A percentile compares a stretch with the other conserved stretches of the same genome.
Conservation (phyloP, 345 rosid genomes). For the Durio zibethinus region DNA sequence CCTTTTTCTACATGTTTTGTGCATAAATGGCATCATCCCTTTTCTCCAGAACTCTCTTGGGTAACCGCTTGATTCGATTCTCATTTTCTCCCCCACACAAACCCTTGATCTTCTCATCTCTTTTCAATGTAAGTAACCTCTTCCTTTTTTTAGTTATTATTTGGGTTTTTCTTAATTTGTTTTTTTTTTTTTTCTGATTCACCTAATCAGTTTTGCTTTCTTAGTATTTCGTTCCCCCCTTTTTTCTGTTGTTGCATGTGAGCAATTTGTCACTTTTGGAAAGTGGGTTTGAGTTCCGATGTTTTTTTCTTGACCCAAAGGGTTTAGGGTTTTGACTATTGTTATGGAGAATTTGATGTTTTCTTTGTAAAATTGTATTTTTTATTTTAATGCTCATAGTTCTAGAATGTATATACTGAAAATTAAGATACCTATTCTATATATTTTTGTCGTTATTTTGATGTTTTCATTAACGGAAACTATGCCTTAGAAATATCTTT, state of each 20-base stretch:
- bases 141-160: background rate
- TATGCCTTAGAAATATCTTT: background rate
- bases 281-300: background rate
- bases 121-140: conserved; percentile 44
- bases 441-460: background rate
- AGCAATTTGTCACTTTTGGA: conserved; percentile 8
- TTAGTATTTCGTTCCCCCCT: background rate
- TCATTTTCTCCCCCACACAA: conserved; percentile 31
- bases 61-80: conserved; percentile 42
- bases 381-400: background rate
- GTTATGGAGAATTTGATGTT: background rate
- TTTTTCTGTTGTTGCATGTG: background rate
- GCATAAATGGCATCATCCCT: conserved; percentile 54
- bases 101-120: conserved; percentile 26
- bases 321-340: background rate
- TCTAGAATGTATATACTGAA: background rate
- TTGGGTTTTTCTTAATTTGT: background rate
- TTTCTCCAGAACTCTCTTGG: conserved; percentile 40
- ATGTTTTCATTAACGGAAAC: background rate
- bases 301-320: background rate
- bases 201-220: conserved; percentile 12
- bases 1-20: conserved; percentile 20
- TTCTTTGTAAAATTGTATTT: background rate
- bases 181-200: conserved; percentile 8
- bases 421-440: background rate